phyloP scores from a whole-genome alignment of 148 eudicot genomes.

The Limonium bicolor region DNA sequence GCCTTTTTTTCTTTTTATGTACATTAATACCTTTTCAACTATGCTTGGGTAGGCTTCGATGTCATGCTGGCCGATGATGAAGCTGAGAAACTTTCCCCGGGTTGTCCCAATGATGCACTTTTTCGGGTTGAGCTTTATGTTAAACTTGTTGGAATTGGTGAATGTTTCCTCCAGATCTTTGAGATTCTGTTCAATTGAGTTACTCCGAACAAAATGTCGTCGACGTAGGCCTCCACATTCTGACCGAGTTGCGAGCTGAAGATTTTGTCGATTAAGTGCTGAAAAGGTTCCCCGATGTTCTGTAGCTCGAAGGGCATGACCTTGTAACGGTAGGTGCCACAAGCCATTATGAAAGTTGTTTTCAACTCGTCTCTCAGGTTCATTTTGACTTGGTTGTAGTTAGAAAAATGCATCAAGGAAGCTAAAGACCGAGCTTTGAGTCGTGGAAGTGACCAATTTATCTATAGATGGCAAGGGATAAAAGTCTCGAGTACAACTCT shows the following conservation, averaged over 20 bases:
- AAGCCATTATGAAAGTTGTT: neutral
- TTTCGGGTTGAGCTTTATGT: neutral
- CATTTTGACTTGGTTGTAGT: neutral
- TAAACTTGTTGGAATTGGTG: neutral
- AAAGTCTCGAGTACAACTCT: no score
- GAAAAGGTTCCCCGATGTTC: neutral
- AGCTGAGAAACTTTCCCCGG: neutral
- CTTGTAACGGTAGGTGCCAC: neutral
- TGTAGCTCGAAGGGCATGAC: neutral
- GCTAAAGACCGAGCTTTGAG: neutral
- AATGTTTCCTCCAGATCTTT: neutral
- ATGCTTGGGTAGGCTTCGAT: neutral
- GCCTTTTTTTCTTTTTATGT: no score
- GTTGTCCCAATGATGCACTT: neutral
- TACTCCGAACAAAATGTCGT: neutral
- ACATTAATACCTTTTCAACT: no score
- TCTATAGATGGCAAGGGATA: neutral
- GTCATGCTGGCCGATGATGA: neutral
- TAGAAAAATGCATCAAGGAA: no score
- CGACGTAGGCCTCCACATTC: neutral
- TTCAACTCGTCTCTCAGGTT: neutral
- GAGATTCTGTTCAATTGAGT: neutral
- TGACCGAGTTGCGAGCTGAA: neutral
- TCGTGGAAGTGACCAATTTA: neutral
- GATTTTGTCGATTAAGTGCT: neutral